Percentiles rank a stretch among this genome's conserved stretches.
Evolutionary conservation across 169 alveolate species (phyloP).

Genomic region (Plasmodium cynomolgi): DNA sequence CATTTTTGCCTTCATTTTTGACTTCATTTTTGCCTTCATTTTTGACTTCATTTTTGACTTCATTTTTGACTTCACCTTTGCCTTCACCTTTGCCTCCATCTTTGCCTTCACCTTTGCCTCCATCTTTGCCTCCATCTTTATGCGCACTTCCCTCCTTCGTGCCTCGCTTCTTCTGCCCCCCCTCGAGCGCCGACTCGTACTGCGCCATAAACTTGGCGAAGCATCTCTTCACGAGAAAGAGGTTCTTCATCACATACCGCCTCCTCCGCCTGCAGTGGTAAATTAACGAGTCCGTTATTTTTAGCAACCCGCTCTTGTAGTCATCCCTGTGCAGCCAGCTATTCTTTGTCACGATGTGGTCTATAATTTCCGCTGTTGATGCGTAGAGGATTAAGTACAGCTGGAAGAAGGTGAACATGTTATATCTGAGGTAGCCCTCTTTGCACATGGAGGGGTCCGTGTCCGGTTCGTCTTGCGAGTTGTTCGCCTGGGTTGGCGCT

Average conservation of each 20-base stretch:
- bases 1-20: background rate
- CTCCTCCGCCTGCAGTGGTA: constrained; percentile 36
- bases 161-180: background rate
- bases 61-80: background rate
- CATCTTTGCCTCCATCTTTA: background rate
- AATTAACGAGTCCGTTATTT: constrained; percentile 22
- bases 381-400: constrained; percentile 47
- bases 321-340: constrained; percentile 63
- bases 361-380: constrained; percentile 39
- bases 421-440: constrained; percentile 10
- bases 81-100: background rate
- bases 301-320: constrained; percentile 26
- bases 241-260: constrained; percentile 37
- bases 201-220: constrained; percentile 1
- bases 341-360: constrained; percentile 31
- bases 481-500: background rate
- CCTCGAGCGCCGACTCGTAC: constrained; percentile 1
- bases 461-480: background rate
- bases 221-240: constrained; percentile 42
- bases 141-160: background rate
- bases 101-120: background rate
- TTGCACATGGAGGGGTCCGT: background rate
- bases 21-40: background rate
- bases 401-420: constrained; percentile 37
- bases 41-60: background rate